phyloP scores from a whole-genome alignment of 805 yeast species.

The Ogataea naganishii region DNA sequence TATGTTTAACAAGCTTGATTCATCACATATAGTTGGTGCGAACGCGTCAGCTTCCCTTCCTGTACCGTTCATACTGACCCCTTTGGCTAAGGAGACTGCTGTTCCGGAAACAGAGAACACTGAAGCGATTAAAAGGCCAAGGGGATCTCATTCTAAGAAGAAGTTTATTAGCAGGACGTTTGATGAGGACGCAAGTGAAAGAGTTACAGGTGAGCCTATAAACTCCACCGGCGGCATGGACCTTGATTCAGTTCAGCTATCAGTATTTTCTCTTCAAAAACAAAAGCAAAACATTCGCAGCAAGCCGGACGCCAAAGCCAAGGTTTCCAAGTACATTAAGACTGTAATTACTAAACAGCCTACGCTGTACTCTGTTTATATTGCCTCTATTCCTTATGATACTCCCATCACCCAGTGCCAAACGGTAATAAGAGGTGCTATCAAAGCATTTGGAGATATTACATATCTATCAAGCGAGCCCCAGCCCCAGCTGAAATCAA shows the following conservation, averaged over 20 bases:
- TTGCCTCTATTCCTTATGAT: conserved; percentile 21
- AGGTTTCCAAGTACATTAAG: conserved; percentile 14
- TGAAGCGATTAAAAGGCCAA: conserved; percentile 1
- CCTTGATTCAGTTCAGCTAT: too few relatives aligned
- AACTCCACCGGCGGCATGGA: background rate
- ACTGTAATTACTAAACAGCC: conserved; percentile 19
- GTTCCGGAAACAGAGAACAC: too few relatives aligned
- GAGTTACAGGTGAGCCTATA: conserved; percentile 6
- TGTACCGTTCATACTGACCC: background rate
- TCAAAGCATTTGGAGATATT: conserved; percentile 18
- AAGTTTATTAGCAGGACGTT: conserved; percentile 4
- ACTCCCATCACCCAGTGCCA: conserved; percentile 17
- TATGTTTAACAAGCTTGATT: background rate
- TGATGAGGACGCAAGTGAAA: conserved; percentile 2
- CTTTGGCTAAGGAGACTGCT: too few relatives aligned
- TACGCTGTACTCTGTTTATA: conserved; percentile 15
- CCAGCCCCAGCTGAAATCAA: conserved; percentile 9
- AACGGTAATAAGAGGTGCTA: conserved; percentile 14
- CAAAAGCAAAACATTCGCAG: too few relatives aligned
- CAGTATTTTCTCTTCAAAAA: too few relatives aligned
- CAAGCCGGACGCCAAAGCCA: conserved; percentile 6
- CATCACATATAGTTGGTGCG: background rate
- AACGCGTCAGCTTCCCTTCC: background rate
- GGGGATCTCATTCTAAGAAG: conserved; percentile 2
- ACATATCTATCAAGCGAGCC: conserved; percentile 12